Evolutionary conservation across 106 monocot genomes (phyloP), one percentile per base, ranked within the genome.

Genomic region (Dioscorea dumetorum): DNA sequence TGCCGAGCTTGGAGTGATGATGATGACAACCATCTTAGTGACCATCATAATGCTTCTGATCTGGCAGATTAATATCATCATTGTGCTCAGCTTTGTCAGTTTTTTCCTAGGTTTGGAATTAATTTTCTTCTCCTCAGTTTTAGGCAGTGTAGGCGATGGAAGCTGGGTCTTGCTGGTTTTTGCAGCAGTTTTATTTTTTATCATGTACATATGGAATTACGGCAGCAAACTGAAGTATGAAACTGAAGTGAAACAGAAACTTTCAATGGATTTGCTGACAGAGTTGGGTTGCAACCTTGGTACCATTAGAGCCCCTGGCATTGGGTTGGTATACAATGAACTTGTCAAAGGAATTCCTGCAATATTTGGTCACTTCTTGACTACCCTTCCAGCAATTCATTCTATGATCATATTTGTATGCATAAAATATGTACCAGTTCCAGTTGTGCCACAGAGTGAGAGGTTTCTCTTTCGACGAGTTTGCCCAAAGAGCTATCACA

Each of bases 211-310:
- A 31, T 94, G 94, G 94, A 94, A 87, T 32, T 90, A 94, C 75
- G 94, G 94, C 4, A 97, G 87, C 64, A 94, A 83, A 68, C 80
- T 94, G 12, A 94, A 87, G 73, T 94, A 94, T 72, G 87, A 94
- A 62, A 87, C 81, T 33, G 94, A 94, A 78, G 84, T 90, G 50
- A 84, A 84, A 63, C 79, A 94, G 67, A 90, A 79, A 65, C 83
- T 94, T 20, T 84, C 94, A 14, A 84, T 87, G 86, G 86, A 86
- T 76, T 71, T 94, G 22, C 71, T 94, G 71, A 72, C 71, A 65
- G 65, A 87, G 50, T 71, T 94, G 50, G 94, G 90, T 10, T 76
- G 84, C 66, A 87, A 81, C 58, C 87, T 94, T 60, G 94, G 94
- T 67, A 94, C 94, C 5, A 63, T 90, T 59, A 82, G 94, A 80